Conservation (phyloP, 345 rosid species). For the Nasturtium officinale region DNA sequence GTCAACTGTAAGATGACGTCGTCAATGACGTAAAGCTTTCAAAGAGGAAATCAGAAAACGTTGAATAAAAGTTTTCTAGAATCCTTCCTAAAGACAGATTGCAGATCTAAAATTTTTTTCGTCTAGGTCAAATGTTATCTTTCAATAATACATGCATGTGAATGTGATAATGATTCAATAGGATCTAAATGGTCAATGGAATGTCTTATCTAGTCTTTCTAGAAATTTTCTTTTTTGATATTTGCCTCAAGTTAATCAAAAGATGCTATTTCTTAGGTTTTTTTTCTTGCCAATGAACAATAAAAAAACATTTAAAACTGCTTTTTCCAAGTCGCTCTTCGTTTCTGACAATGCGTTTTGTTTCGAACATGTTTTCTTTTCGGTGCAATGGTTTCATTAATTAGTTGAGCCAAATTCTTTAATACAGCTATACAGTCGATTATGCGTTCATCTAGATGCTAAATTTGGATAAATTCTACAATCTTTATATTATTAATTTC, state of each 20-base stretch:
- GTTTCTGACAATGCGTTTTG: background rate
- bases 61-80: background rate
- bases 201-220: background rate
- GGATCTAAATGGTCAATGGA: background rate
- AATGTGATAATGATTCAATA: background rate
- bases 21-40: conserved; percentile 28
- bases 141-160: conserved; percentile 4
- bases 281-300: background rate
- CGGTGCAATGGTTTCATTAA: background rate
- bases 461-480: background rate
- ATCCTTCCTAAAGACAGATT: background rate
- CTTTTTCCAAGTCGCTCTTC: background rate
- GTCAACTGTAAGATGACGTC: conserved; percentile 19
- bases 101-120: background rate
- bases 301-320: background rate
- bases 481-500: background rate
- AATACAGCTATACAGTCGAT: background rate
- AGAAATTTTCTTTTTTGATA: background rate
- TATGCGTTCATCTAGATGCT: background rate
- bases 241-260: conserved; percentile 8
- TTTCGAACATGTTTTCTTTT: background rate
- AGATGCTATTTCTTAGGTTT: background rate
- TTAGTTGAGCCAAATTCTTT: background rate
- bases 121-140: conserved; percentile 22
- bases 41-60: conserved; percentile 4